Evolutionary conservation across 768 basidiomycete genomes (phyloP), one percentile per base, ranked within the genome.

Genomic region (Cystofilobasidium capitatum): DNA sequence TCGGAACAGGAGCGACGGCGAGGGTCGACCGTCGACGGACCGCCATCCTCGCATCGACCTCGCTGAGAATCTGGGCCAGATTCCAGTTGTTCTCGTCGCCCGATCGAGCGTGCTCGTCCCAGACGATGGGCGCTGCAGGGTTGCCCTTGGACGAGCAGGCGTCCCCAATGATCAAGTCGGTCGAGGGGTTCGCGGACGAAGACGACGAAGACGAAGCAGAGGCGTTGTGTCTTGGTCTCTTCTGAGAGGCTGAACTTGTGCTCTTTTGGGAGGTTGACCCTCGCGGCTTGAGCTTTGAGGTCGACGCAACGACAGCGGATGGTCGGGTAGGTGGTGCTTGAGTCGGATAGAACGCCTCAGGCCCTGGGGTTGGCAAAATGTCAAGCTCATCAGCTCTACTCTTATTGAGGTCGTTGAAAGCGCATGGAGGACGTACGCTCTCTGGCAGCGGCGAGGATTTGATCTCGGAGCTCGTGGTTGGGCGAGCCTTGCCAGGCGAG

Each of bases 401-500:
- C 40, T 42, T 42, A n/a, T n/a, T n/a, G n/a, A n/a, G 40, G 10
- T 42, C 49, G 24, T 26, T 3, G 31, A 6, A 51, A 40, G 36
- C 13, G 37, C 14, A 6, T 42, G 7, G 36, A 24, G 4, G 13
- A 58, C 64, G 40, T 35, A 66, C 65, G 55, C 35, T 37, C 47
- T 37, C 65, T 33, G 7, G 65, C 65, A 7, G 65, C 65, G 22
- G 65, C 65, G 17, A 66, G 35, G 35, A 66, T 66, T 24, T 45
- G 33, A 20, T 58, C 65, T 35, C 26, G 36, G 13, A 66, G 65
- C 10, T 12, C 58, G 37, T 66, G 36, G 47, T 66, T 42, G 39
- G 64, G 64, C 24, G 58, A 49, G 17, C 65, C 65, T 54, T 59
- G 58, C 65, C 65, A 66, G 13, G 65, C 65, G 22, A 66, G 31